phyloP scores from a whole-genome alignment of 164 flowering plant genomes.

The Euptelea pleiosperma region DNA sequence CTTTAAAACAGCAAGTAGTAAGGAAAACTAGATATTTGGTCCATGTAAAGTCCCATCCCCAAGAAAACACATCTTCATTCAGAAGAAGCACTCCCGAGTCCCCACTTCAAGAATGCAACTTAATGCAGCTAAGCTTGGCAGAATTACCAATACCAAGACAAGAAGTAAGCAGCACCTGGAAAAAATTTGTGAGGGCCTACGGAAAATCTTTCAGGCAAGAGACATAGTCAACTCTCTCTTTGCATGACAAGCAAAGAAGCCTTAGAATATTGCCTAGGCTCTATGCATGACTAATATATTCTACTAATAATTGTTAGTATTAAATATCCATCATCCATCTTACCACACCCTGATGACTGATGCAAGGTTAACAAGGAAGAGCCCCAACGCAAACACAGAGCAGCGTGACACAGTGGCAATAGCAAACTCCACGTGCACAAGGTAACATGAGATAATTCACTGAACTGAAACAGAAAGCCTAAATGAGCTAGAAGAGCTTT shows the following conservation, averaged over 20 bases:
- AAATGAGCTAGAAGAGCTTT: background rate
- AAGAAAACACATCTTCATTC: background rate
- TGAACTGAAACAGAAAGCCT: background rate
- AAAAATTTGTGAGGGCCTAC: background rate
- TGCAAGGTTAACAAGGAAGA: background rate
- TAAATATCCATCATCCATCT: constrained; percentile 1
- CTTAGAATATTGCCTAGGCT: background rate
- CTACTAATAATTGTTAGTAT: background rate
- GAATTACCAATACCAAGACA: background rate
- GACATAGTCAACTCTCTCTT: background rate
- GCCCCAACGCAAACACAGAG: background rate
- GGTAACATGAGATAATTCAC: background rate
- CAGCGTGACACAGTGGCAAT: background rate
- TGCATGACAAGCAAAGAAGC: background rate
- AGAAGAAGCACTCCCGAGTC: background rate
- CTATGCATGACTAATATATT: background rate
- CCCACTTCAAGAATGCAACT: background rate
- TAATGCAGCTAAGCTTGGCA: background rate
- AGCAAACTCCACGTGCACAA: background rate
- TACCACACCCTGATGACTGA: background rate
- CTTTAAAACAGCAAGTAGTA: background rate
- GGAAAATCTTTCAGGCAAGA: background rate
- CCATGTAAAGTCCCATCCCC: background rate
- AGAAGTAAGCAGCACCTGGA: background rate
- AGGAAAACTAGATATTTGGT: background rate